Evolutionary conservation across 768 basidiomycete species (phyloP).

Genomic region (Arthromyces matolae): DNA sequence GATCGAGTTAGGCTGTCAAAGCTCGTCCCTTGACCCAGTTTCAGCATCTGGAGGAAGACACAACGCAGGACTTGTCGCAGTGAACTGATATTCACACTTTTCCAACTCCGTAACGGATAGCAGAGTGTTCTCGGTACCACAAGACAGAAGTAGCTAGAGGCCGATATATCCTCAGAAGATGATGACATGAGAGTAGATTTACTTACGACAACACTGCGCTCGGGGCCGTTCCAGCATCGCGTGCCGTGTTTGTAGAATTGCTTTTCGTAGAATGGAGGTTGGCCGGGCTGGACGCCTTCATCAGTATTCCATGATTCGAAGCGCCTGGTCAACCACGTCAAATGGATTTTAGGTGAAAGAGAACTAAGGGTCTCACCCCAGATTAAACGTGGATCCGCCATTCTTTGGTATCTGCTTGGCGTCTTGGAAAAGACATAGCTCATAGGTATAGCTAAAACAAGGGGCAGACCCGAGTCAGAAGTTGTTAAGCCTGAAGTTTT

Average conservation of each 20-base stretch:
- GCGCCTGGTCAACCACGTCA: conserved; percentile 38
- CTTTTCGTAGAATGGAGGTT: conserved; percentile 72
- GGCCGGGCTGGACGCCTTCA: conserved; percentile 51
- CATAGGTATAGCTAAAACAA: conserved; percentile 78
- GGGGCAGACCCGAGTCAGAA: not conserved
- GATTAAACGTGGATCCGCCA: conserved; percentile 68
- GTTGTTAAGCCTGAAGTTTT: not conserved
- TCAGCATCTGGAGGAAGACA: conserved; percentile 54
- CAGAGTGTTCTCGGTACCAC: conserved; percentile 82
- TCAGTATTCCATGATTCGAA: conserved; percentile 80
- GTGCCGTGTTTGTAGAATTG: conserved; percentile 83
- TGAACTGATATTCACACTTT: conserved; percentile 93
- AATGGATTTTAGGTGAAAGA: not conserved
- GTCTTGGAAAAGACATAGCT: conserved; percentile 87
- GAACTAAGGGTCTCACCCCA: conserved; percentile 62
- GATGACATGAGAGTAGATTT: not conserved
- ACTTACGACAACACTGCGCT: conserved; percentile 75
- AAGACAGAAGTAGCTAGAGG: conserved; percentile 72
- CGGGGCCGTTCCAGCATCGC: conserved; percentile 96
- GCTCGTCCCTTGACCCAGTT: conserved; percentile 36
- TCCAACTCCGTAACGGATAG: conserved; percentile 82
- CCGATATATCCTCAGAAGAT: not conserved
- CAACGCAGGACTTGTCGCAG: conserved; percentile 80
- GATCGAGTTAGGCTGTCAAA: conserved; percentile 22
- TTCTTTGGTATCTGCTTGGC: conserved; percentile 85